Percentiles rank a stretch among this genome's conserved stretches.
phyloP scores from a whole-genome alignment of 805 yeast species.

The Candida nanaspora region DNA sequence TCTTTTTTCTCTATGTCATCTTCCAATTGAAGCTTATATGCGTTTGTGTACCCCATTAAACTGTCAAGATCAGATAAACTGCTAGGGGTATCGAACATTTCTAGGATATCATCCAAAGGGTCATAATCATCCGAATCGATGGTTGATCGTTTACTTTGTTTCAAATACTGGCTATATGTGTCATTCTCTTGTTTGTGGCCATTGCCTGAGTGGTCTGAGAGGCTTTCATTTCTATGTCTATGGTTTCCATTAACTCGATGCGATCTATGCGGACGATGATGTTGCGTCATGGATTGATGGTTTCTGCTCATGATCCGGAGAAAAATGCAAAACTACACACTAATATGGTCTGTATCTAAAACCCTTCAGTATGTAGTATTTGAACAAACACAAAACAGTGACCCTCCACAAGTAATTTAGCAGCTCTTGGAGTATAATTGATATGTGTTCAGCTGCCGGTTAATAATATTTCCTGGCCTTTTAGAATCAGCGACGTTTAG shows the following conservation, averaged over 20 bases:
- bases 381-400: too few species aligned
- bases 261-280: neutral
- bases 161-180: neutral
- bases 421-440: too few species aligned
- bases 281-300: neutral
- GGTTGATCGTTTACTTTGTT: constrained; percentile 2
- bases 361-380: too few species aligned
- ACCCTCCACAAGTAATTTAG: too few species aligned
- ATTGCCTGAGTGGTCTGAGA: too few species aligned
- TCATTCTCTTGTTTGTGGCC: neutral
- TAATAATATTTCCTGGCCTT: too few species aligned
- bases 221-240: neutral
- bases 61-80: constrained; percentile 44
- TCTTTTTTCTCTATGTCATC: constrained; percentile 33
- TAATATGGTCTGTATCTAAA: too few species aligned
- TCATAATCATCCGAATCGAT: constrained; percentile 38
- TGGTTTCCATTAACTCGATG: neutral
- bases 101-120: constrained; percentile 45
- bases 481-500: too few species aligned
- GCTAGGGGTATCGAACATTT: constrained; percentile 44
- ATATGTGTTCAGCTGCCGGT: too few species aligned
- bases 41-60: constrained; percentile 40
- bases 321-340: too few species aligned
- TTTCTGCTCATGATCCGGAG: neutral
- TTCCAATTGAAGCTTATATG: constrained; percentile 44